A percentile compares a stretch with the other conserved stretches of the same genome.
phyloP scores from a whole-genome alignment of 352 stramenopile genomes.

The Thraustotheca clavata region DNA sequence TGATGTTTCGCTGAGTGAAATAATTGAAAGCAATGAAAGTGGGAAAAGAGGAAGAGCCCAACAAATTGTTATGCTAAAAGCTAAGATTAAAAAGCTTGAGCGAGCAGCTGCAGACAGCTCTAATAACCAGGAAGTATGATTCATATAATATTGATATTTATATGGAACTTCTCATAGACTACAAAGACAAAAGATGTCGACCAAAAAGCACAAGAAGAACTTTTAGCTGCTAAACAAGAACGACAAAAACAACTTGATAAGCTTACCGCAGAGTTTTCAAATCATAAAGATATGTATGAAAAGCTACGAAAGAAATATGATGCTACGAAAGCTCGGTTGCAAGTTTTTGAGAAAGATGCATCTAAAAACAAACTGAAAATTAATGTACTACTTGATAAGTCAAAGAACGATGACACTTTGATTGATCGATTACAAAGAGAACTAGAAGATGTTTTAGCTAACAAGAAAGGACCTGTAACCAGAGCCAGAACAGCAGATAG shows the following conservation, averaged over 20 bases:
- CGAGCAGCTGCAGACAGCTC: neutral
- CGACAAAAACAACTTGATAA: conserved; percentile 55
- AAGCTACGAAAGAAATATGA: conserved; percentile 55
- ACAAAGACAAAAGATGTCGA: conserved; percentile 35
- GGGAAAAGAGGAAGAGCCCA: conserved; percentile 56
- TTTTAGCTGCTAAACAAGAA: conserved; percentile 44
- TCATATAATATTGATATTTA: neutral
- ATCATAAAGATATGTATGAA: conserved; percentile 46
- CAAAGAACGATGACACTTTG: conserved; percentile 64
- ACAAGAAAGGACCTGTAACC: conserved; percentile 42
- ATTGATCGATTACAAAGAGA: conserved; percentile 68
- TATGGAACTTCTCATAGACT: neutral
- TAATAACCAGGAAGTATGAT: neutral
- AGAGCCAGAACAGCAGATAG: conserved; percentile 60
- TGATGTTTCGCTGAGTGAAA: conserved; percentile 17
- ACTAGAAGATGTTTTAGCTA: conserved; percentile 47
- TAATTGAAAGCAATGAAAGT: conserved; percentile 23
- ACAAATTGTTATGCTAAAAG: conserved; percentile 78
- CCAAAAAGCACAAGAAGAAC: conserved; percentile 49
- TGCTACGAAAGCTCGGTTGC: conserved; percentile 45
- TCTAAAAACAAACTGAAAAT: conserved; percentile 54
- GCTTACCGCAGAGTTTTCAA: conserved; percentile 42
- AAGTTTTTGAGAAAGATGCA: conserved; percentile 71
- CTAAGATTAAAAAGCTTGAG: conserved; percentile 72
- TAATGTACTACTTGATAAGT: conserved; percentile 69